Conservation (phyloP, 2,329 filamentous ascomycete species). For the Intubia oerlemansii region DNA sequence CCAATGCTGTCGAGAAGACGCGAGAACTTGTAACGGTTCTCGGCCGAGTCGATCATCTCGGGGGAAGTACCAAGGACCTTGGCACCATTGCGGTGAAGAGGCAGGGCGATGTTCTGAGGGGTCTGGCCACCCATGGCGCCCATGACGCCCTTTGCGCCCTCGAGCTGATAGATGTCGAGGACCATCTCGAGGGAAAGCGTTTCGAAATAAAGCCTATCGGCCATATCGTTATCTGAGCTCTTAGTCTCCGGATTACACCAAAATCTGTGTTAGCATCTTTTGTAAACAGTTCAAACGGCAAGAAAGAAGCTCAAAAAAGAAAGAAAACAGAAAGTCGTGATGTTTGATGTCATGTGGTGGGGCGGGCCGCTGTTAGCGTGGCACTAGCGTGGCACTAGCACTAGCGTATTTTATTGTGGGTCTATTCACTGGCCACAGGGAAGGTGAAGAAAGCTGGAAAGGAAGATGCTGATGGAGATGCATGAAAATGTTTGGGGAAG, state of each 20-base stretch:
- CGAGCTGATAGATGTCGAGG: slow-evolving; percentile 81
- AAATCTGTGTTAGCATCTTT: slow-evolving; percentile 3
- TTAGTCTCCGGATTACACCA: slow-evolving; percentile 75
- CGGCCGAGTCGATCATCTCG: slow-evolving; percentile 95
- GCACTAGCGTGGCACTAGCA: too few relatives aligned
- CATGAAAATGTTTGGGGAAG: too few relatives aligned
- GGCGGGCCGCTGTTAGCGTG: too few relatives aligned
- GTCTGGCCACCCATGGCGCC: slow-evolving; percentile 96
- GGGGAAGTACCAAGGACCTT: slow-evolving; percentile 90
- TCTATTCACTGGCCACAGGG: too few relatives aligned
- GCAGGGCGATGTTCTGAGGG: slow-evolving; percentile 91
- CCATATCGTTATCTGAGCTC: slow-evolving; percentile 80
- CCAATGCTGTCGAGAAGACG: slow-evolving; percentile 89
- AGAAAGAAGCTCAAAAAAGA: background rate
- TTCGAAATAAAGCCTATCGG: slow-evolving; percentile 88
- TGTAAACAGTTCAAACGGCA: background rate
- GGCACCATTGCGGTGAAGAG: slow-evolving; percentile 70
- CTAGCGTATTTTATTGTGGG: too few relatives aligned
- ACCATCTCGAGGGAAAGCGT: slow-evolving; percentile 81
- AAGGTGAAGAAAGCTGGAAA: too few relatives aligned
- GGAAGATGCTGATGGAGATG: too few relatives aligned
- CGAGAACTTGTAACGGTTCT: slow-evolving; percentile 97
- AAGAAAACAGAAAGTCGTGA: too few relatives aligned
- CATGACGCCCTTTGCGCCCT: slow-evolving; percentile 64
- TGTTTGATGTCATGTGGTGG: too few relatives aligned